Evolutionary conservation across 805 yeast species (phyloP), one percentile per base, ranked within the genome.

Genomic region (Candida tammaniensis): DNA sequence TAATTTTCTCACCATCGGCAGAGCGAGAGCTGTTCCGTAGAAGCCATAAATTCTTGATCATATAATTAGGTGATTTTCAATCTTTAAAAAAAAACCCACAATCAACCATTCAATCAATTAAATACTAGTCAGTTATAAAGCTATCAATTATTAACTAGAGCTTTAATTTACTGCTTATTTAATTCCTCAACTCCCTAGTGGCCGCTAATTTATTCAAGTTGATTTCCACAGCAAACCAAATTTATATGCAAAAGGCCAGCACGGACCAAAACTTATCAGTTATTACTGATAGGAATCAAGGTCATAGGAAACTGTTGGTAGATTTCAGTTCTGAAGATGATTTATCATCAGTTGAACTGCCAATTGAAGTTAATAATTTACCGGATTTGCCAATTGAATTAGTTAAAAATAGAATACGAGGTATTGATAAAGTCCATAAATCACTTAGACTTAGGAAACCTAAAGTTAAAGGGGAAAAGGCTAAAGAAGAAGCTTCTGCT

Each of bases 201-300:
- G n/a, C n/a, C n/a, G n/a, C n/a, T n/a, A n/a, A n/a, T n/a, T n/a
- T n/a, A n/a, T n/a, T n/a, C n/a, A n/a, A n/a, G n/a, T n/a, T n/a
- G n/a, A n/a, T n/a, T n/a, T n/a, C n/a, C n/a, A n/a, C n/a, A n/a
- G n/a, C n/a, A n/a, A n/a, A n/a, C n/a, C 10, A 20, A 20, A 20
- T 20, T 11, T 8, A 20, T 12, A 40, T 43, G 43, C 19, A 43
- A 30, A 25, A 43, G 23, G n/a, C 27, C 6, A 10, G 25, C 7
- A 43, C 54, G 7, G 50, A 44, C 9, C 30, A 43, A 25, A 44
- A 48, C 22, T 25, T 53, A 17, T 36, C 44, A 7, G 24, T 35
- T 2, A 51, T 54, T 6, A 36, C 42, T 7, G 34, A 46, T 22
- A 40, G 54, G 17, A 48, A 51, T 21, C 32, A 32, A 11, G 49